Percentiles rank a stretch among this genome's conserved stretches.
Evolutionary conservation across 805 yeast species (phyloP).

Genomic region (Yamadazyma paraphyllophila): DNA sequence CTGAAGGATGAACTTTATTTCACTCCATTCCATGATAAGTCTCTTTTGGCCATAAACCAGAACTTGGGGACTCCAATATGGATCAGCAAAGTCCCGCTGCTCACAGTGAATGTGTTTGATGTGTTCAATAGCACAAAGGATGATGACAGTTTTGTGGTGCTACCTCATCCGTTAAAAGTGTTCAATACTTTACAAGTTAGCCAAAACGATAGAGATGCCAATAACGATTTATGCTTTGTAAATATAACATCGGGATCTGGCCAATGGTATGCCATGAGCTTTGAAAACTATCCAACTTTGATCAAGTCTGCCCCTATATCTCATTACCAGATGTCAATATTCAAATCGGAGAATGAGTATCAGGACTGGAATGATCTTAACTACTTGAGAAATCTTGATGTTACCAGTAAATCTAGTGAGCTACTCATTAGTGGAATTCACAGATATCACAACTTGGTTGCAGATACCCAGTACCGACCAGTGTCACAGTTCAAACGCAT

Average conservation of each 20-base stretch:
- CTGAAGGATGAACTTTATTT: slow-evolving; percentile 75
- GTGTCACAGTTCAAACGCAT: slow-evolving; percentile 24
- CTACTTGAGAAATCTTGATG: slow-evolving; percentile 8
- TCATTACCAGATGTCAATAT: slow-evolving; percentile 47
- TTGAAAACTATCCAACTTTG: slow-evolving; percentile 71
- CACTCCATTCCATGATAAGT: slow-evolving; percentile 79
- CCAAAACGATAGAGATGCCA: slow-evolving; percentile 18
- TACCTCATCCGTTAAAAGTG: slow-evolving; percentile 67
- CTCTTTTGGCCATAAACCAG: slow-evolving; percentile 72
- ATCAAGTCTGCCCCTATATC: slow-evolving; percentile 79
- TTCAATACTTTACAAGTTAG: slow-evolving; percentile 30
- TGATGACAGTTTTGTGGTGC: slow-evolving; percentile 40
- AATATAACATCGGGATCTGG: slow-evolving; percentile 64
- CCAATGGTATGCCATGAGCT: slow-evolving; percentile 85
- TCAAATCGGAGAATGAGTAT: slow-evolving; percentile 20
- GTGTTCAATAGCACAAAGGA: slow-evolving; percentile 39
- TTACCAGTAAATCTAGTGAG: slow-evolving; percentile 21
- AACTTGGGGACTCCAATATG: slow-evolving; percentile 72
- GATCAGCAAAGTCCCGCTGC: slow-evolving; percentile 70
- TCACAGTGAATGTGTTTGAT: slow-evolving; percentile 79
- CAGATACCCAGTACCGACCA: slow-evolving; percentile 37
- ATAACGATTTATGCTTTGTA: slow-evolving; percentile 51
- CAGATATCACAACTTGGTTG: slow-evolving; percentile 25
- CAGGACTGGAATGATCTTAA: slow-evolving; percentile 16
- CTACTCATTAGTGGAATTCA: slow-evolving; percentile 36